Conservation (phyloP, 2,329 filamentous ascomycete species). For the Corinectria fuckeliana region DNA sequence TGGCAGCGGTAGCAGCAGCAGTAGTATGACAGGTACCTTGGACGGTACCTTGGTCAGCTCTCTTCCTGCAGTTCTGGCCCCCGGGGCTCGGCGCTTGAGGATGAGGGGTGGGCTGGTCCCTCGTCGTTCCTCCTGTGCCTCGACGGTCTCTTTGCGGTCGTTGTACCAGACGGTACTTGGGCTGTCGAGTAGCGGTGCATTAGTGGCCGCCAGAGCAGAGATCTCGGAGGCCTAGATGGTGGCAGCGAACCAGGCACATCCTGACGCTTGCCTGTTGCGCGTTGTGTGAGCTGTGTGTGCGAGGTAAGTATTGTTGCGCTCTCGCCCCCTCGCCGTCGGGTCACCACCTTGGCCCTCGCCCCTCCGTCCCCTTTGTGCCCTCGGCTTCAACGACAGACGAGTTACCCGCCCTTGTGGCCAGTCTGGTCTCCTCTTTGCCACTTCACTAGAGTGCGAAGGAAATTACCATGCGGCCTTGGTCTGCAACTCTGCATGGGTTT, state of each 20-base stretch:
- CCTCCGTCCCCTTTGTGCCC: conserved; percentile 23
- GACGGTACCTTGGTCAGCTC: conserved; percentile 23
- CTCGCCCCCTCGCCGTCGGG: conserved; percentile 13
- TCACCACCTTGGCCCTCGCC: conserved; percentile 28
- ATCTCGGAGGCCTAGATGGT: conserved; percentile 42
- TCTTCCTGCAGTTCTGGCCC: conserved; percentile 26
- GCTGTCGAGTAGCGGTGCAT: conserved; percentile 40
- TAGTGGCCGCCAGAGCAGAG: conserved; percentile 43
- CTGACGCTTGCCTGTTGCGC: conserved; percentile 18
- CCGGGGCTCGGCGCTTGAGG: conserved; percentile 23
- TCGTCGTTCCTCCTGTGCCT: conserved; percentile 23
- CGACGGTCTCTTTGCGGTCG: conserved; percentile 26
- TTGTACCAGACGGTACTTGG: conserved; percentile 32
- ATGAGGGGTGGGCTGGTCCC: conserved; percentile 27
- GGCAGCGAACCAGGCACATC: conserved; percentile 40
- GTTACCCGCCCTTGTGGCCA: conserved; percentile 32
- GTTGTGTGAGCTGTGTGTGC: conserved; percentile 16
- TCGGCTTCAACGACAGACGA: conserved; percentile 30
- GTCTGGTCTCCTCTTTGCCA: conserved; percentile 40
- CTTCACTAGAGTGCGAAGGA: conserved; percentile 32
- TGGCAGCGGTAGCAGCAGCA: conserved; percentile 18
- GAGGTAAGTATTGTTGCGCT: conserved; percentile 17
- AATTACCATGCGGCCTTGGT: conserved; percentile 34
- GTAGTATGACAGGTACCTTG: conserved; percentile 21
- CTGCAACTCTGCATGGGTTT: conserved; percentile 40